Conservation (phyloP, 2,329 filamentous ascomycete species). For the Aspergillus sergii region DNA sequence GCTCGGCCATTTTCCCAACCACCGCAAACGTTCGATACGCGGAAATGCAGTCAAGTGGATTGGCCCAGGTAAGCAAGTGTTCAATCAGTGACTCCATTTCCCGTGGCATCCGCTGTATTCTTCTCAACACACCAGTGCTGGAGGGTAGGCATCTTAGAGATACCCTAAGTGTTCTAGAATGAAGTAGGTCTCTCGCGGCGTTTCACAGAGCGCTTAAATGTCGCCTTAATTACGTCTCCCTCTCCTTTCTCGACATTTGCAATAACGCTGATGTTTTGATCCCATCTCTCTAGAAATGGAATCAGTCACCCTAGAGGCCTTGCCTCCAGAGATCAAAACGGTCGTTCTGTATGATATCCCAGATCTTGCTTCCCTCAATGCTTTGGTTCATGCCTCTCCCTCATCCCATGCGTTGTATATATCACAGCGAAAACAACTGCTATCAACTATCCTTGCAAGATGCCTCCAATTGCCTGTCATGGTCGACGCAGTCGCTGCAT, state of each 20-base stretch:
- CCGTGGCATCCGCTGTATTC: not conserved
- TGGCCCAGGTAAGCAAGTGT: not conserved
- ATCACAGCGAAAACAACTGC: not conserved
- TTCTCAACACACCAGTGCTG: no score
- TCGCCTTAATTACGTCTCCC: no score
- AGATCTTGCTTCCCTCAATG: not conserved
- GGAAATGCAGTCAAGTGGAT: not conserved
- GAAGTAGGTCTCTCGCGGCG: no score
- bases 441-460: not conserved
- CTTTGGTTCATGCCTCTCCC: not conserved
- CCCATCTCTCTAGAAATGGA: not conserved
- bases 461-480: not conserved
- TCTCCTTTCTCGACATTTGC: no score
- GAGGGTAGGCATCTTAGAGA: no score
- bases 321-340: not conserved
- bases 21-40: conserved; percentile 1
- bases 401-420: not conserved
- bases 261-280: not conserved
- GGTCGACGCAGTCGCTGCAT: not conserved
- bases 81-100: not conserved
- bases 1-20: not conserved
- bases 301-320: not conserved
- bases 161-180: no score
- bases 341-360: not conserved
- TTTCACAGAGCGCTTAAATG: no score